These are phyloP conservation scores for Acrodontium crateriforme DNA, from an alignment of 2,329 filamentous ascomycete genomes.

Conservation along the genomic window DNA sequence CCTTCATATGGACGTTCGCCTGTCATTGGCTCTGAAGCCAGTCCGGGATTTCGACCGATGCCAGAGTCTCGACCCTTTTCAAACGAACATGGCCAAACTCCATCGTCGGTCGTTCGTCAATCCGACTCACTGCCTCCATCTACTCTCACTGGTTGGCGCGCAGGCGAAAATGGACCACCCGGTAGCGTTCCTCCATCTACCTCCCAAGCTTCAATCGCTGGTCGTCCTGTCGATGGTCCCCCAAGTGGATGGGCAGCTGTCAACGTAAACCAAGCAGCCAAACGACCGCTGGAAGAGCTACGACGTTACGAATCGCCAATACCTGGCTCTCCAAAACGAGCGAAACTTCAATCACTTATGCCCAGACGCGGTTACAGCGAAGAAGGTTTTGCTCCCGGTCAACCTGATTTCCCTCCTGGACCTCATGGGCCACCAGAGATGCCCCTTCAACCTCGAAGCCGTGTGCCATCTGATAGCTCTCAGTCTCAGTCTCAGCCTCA, in stretches of 20 bases:
- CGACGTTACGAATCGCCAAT: conserved; percentile 15
- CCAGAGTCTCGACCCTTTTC: too few species aligned
- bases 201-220: conserved; percentile 2
- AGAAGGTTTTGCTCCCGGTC: conserved; percentile 10
- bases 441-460: conserved; percentile 13
- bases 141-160: conserved; percentile 16
- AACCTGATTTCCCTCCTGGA: too few species aligned
- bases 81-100: too few species aligned
- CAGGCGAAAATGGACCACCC: conserved; percentile 12
- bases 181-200: conserved; percentile 7
- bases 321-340: conserved; percentile 31
- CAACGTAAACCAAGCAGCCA: conserved; percentile 28
- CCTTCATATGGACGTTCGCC: too few species aligned
- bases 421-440: too few species aligned
- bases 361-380: conserved; percentile 21
- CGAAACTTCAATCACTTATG: conserved; percentile 27
- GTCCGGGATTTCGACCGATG: too few species aligned
- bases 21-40: too few species aligned
- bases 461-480: conserved; percentile 20
- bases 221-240: conserved; percentile 6
- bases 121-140: conserved; percentile 12
- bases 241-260: conserved; percentile 30
- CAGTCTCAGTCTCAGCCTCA: conserved; percentile 14
- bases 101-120: too few species aligned
- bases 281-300: conserved; percentile 27